phyloP scores from a whole-genome alignment of 2,329 filamentous ascomycete genomes.

The Chaetomium sp. region DNA sequence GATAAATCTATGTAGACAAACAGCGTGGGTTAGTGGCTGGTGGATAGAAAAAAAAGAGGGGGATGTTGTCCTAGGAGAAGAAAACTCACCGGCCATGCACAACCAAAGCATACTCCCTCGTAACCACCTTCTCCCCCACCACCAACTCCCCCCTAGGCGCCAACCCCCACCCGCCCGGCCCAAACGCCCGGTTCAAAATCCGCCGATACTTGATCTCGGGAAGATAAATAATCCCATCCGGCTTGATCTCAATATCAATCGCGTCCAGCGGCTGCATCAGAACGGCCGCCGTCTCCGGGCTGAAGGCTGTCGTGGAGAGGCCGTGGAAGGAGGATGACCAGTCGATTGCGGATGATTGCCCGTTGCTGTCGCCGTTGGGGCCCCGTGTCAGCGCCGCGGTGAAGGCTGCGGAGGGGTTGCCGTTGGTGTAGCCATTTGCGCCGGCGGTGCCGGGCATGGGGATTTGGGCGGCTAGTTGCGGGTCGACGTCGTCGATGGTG shows the following conservation, averaged over 20 bases:
- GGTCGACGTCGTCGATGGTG: constrained; percentile 30
- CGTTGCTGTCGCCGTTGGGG: neutral
- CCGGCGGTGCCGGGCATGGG: constrained; percentile 2
- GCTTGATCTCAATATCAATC: constrained; percentile 91
- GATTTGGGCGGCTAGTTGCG: constrained; percentile 19
- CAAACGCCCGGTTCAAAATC: constrained; percentile 85
- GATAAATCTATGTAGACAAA: too few species aligned
- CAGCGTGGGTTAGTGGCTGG: too few species aligned
- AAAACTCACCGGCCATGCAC: constrained; percentile 75
- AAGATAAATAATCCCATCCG: constrained; percentile 91
- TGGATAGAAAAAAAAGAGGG: too few species aligned
- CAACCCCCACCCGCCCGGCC: constrained; percentile 91
- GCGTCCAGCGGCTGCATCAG: constrained; percentile 61
- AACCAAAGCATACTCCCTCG: constrained; percentile 88
- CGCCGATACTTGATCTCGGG: constrained; percentile 97
- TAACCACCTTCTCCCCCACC: constrained; percentile 73
- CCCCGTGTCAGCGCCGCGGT: constrained; percentile 7
- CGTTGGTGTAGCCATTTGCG: neutral
- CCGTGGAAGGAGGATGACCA: constrained; percentile 83
- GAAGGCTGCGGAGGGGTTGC: constrained; percentile 14
- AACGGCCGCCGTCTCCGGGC: constrained; percentile 59
- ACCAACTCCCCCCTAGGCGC: constrained; percentile 81
- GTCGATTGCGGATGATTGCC: constrained; percentile 42
- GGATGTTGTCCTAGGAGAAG: too few species aligned
- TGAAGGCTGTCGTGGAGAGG: constrained; percentile 64